Evolutionary conservation across 1,139 yeast species (phyloP), one percentile per base, ranked within the genome.

Genomic region (Zygotorulaspora mrakii): DNA sequence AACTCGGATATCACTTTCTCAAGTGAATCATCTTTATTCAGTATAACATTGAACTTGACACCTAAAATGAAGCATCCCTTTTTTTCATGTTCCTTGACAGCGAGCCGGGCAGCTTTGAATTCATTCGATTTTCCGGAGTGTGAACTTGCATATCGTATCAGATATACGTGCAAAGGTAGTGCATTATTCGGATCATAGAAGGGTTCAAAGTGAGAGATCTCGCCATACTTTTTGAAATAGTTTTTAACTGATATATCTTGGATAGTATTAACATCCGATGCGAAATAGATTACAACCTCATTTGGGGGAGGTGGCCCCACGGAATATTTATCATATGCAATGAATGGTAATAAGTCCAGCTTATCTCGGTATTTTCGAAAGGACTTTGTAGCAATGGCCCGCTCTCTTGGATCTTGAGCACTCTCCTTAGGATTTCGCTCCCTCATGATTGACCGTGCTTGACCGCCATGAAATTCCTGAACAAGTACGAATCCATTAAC

Each of bases 131-230:
- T 59, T 3, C 55, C 57, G 21, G 27, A 24, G n/a, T 61, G 74
- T 14, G 69, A 67, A 2, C 89, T 89, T 42, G 72, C 77, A 62
- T 76, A 88, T 42, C 73, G 69, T 40, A 87, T 69, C 14, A 78
- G 67, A 32, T 83, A 84, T 23, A 87, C 68, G 3, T 95, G 94
- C 36, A 88, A 63, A 0, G 95, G 91, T 16, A 82, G 84, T 2
- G 89, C 95, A 38, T 84, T 79, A 13, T 71, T 69, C 1, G 94
- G 87, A 55, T 89, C 94, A 46, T 74, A 76, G 14, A 81, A 68
- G 45, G 79, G 71, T 46, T 76, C 77, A 40, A 84, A 67, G 30
- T 76, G 78, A 4, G 67, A 62, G 2, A 80, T 60, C 9, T 73
- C 74, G 2, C 96, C 96, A 61, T 70, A 83, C 25, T 73, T 65